phyloP scores from a whole-genome alignment of 805 yeast species.

The Cyberlindnera japonica region DNA sequence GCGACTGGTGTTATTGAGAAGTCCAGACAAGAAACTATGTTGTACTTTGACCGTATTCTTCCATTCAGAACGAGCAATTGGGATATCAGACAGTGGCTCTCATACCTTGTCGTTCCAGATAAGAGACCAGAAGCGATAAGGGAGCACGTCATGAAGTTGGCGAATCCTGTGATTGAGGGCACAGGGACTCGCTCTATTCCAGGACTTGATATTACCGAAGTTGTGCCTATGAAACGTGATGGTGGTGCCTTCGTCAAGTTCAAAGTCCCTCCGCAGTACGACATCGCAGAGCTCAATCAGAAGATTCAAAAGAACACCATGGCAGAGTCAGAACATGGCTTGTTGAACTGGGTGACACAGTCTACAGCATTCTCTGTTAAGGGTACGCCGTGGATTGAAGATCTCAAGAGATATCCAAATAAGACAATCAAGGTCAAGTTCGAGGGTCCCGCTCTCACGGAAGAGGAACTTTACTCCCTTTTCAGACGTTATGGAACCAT shows the following conservation, averaged over 20 bases:
- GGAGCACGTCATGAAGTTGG: constrained; percentile 35
- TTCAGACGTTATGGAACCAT: constrained; percentile 88
- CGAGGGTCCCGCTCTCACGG: constrained; percentile 73
- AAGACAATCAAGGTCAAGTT: constrained; percentile 59
- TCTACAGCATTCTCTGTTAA: constrained; percentile 70
- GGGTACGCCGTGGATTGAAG: constrained; percentile 97
- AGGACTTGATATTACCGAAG: constrained; percentile 48
- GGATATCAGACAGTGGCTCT: constrained; percentile 44
- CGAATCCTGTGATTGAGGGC: constrained; percentile 31
- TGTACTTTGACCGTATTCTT: constrained; percentile 55
- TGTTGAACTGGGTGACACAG: constrained; percentile 40
- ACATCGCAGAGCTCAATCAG: constrained; percentile 50
- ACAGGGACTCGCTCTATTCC: constrained; percentile 32
- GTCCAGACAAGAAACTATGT: constrained; percentile 44
- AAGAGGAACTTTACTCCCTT: constrained; percentile 75
- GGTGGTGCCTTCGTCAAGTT: constrained; percentile 93
- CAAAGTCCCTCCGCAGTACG: constrained; percentile 48
- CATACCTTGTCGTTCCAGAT: constrained; percentile 34
- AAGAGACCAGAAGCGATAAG: constrained; percentile 38
- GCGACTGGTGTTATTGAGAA: constrained; percentile 56
- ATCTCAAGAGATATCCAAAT: constrained; percentile 74
- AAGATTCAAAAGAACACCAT: constrained; percentile 46
- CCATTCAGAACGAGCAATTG: constrained; percentile 43
- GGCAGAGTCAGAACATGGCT: constrained; percentile 34
- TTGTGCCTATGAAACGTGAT: constrained; percentile 73